phyloP scores from a whole-genome alignment of 106 monocot genomes.

The Phalaenopsis aphrodite region DNA sequence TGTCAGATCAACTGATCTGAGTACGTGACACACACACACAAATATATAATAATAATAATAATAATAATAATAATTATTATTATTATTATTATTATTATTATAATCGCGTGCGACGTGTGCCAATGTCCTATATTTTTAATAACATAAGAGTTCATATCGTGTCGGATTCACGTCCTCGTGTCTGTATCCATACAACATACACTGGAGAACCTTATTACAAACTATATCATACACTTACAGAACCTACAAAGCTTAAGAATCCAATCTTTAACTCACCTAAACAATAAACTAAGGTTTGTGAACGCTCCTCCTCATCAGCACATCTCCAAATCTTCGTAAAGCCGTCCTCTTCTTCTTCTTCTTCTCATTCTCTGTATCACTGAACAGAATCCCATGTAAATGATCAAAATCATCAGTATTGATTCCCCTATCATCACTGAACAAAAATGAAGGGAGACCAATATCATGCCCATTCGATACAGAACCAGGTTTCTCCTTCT shows the following conservation, averaged over 20 bases:
- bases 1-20: too few relatives aligned
- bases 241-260: too few relatives aligned
- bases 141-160: too few relatives aligned
- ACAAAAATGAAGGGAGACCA: conserved; percentile 4
- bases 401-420: conserved; percentile 19
- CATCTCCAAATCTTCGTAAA: conserved; percentile 40
- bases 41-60: too few relatives aligned
- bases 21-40: too few relatives aligned
- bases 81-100: too few relatives aligned
- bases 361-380: conserved; percentile 11
- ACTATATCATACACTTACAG: background rate
- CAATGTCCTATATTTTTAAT: too few relatives aligned
- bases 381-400: background rate
- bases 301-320: conserved; percentile 32
- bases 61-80: too few relatives aligned
- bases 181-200: background rate
- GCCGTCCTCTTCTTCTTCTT: conserved; percentile 42
- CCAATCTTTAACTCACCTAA: too few relatives aligned
- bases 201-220: background rate
- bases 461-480: conserved; percentile 6
- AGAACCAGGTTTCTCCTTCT: background rate
- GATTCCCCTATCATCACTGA: conserved; percentile 8
- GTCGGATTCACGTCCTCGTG: background rate
- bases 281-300: conserved; percentile 18
- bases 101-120: too few relatives aligned